A percentile compares a stretch with the other conserved stretches of the same genome.
Evolutionary conservation across 1,284 basidiomycete species (phyloP).

Genomic region (Tylopilus orsonianus): DNA sequence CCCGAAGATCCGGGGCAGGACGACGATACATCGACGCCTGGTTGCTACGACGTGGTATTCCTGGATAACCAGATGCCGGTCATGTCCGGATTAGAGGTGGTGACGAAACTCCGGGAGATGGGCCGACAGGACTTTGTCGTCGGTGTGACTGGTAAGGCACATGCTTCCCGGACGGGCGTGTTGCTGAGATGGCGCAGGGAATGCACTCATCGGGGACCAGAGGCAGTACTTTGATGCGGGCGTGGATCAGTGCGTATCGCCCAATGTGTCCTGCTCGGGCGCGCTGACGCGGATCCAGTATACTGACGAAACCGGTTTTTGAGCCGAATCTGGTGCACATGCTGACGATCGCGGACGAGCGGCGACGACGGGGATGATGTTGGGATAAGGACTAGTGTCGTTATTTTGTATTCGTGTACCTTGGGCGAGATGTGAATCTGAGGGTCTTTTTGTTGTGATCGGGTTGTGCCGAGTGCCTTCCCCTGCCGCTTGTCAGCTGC

Average conservation of each 20-base stretch:
- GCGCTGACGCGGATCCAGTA: conserved; percentile 36
- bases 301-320: conserved; percentile 69
- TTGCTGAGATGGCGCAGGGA: conserved; percentile 44
- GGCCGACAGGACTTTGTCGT: conserved; percentile 76
- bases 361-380: conserved; percentile 33
- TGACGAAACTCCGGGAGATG: conserved; percentile 63
- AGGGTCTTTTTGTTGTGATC: conserved; percentile 27
- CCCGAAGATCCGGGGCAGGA: conserved; percentile 4
- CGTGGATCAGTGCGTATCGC: conserved; percentile 62
- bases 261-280: not conserved
- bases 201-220: conserved; percentile 66
- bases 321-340: conserved; percentile 58
- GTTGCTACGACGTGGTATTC: conserved; percentile 68
- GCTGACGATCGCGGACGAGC: conserved; percentile 52
- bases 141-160: conserved; percentile 63
- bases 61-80: conserved; percentile 89
- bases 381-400: not conserved
- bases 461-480: conserved; percentile 34
- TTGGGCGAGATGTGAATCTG: conserved; percentile 12
- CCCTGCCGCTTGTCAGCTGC: conserved; percentile 34
- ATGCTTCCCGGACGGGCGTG: not conserved
- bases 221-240: conserved; percentile 78
- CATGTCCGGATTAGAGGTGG: conserved; percentile 74
- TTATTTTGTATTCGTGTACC: not conserved
- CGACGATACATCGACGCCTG: not conserved